Evolutionary conservation across 2,329 filamentous ascomycete species (phyloP), one percentile per base, ranked within the genome.

Genomic region (Colletotrichum tropicicola): DNA sequence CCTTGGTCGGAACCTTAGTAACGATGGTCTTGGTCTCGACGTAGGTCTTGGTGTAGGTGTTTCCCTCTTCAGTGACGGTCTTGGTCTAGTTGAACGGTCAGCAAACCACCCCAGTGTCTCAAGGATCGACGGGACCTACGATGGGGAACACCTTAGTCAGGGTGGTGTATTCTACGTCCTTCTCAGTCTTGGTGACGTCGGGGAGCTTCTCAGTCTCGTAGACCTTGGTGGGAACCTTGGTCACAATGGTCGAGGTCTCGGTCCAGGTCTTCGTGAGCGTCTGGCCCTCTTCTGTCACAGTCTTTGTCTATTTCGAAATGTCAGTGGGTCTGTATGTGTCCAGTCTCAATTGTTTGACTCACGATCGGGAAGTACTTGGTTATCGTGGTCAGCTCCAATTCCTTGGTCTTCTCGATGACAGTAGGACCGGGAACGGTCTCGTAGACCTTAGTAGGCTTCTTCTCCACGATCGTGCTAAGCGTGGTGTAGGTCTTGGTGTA

Each of bases 131-230:
- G n/a, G n/a, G n/a, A 37, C 53, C 3, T 9, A 56, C 53, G 0
- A 84, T 70, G 8, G 81, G 79, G 71, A 79, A 82, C 13, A 83
- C 73, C 15, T 75, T 77, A 13, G 82, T 85, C 35, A 78, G 57
- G 6, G 82, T 84, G 8, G 72, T 76, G 70, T 82, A 80, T 17
- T 74, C 74, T 13, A 80, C 73, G 12, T 76, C 75, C 19, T 74
- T 73, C 45, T 75, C 73, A 1, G 78, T 79, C 35, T 75, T 63
- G 13, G 78, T 82, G 6, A 78, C 75, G n/a, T 73, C 72, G 19
- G 79, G 78, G 10, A 71, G 72, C 2, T 69, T 68, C 25, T 78
- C 72, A 3, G 79, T 77, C 66, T 78, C 71, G 67, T 76, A 73
- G 59, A 75, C 60, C 30, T 77, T 77, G 45, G 74, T 72, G 35